Base-by-base conservation (phyloP, 164 flowering plant species). In the Hamamelis virginiana region DNA sequence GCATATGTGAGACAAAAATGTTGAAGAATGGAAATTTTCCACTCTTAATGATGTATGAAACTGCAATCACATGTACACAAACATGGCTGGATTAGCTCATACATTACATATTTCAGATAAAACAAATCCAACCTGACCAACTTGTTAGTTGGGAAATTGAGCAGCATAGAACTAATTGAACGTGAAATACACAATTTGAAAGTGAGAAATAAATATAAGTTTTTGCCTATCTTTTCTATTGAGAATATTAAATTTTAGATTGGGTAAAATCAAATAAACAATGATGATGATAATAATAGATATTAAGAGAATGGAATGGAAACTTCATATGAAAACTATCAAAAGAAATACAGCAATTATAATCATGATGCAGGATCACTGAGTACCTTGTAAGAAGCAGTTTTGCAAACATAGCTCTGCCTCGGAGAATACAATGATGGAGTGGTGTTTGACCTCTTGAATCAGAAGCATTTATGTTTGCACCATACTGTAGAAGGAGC, bases 401-500 rank as follows among this genome's bases (percentile, higher is more conserved):
- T 70, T 83, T 90, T 1, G 87, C 88, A 66, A 82, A 75, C 55
- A 69, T 72, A 64, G 77, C 77, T 70, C 78, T 87, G 77, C 90
- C 88, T 74, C 81, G 77, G 23, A 81, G 69, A 59, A 93, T 74
- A 70, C 97, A 80, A 26, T 84, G 89, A 76, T 96, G 97, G 52
- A 96, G 87, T 62, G 99, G 94, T 1, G 93, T 89, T 62, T 80
- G 91, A 62, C 96, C 94, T 74, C 80, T 85, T 44, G 86, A 82
- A 81, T 92, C 97, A 58, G 80, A 65, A 66, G 85, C 83, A 81
- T 87, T 85, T 62, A 90, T 76, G 70, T 88, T 82, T 58, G 96
- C 98, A 62, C 99, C 96, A 73, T 90, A 89, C 80, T 96, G 99
- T 64, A 93, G 80, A 10, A 95, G 95, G 67, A 95, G 95, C 82